Base-by-base conservation (phyloP, 2,329 filamentous ascomycete genomes). In the Fusarium sp. region DNA sequence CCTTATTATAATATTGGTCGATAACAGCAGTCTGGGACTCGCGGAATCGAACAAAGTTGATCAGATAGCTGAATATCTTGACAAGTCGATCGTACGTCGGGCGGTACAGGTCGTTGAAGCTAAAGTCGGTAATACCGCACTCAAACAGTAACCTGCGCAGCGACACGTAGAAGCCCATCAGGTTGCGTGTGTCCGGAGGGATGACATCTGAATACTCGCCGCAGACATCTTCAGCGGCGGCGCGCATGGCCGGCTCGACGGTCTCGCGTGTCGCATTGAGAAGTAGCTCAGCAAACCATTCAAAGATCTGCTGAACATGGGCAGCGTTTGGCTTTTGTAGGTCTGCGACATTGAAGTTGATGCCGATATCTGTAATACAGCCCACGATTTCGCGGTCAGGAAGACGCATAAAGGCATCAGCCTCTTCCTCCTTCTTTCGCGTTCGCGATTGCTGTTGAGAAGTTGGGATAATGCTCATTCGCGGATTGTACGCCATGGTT, bases 41-140 rank as follows among this genome's bases (percentile, higher is more conserved):
- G 70, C 95, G 91, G 79, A 98, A 99, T 49, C 95, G 89, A 68
- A 98, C 93, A 77, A 99, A 99, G 79, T 99, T 99, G 81, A 99
- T 99, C 64, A 98, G 86, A 77, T 97, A 97, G 65, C 92, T 96
- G 75, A 99, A 95, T 72, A 98, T 96, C 80, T 95, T 96, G 72
- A 94, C 90, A 12, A 98, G 85, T 40, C 95, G 91, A 55, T 92
- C 90, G 73, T 96, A 91, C 2, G 92, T 96, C 13, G 95, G 95
- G 75, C 90, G 91, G 75, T 96, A 94, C 6, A 99, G 81, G 75
- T 99, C 95, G 58, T 89, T 88, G 78, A 98, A 97, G 32, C 91
- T 92, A 72, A 99, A 97, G 77, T 99, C 95, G 61, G 89, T 89
- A 69, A 99, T 91, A 42, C 93, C 93, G 74, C 95, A 98, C 81